phyloP scores from a whole-genome alignment of 225 moss, liverwort and hornwort species.

The Asterella californica region DNA sequence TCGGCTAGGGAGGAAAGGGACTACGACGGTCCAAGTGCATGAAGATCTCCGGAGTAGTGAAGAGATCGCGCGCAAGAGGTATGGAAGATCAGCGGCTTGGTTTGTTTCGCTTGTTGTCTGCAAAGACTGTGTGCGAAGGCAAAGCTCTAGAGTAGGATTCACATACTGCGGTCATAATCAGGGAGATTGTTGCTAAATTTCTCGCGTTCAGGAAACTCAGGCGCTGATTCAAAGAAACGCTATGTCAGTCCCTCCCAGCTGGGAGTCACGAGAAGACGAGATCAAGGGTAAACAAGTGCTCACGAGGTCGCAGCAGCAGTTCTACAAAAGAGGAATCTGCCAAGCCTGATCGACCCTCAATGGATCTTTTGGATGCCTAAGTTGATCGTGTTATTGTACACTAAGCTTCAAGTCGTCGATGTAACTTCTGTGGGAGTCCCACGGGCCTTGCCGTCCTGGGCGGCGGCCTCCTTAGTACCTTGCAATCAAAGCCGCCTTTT shows the following conservation, averaged over 20 bases:
- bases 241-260: constrained; percentile 21
- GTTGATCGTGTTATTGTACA: too few relatives aligned
- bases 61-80: constrained; percentile 33
- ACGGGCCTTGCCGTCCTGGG: neutral
- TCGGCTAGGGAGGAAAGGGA: constrained; percentile 28
- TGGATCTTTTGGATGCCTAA: constrained; percentile 1
- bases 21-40: constrained; percentile 24
- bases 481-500: neutral
- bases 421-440: constrained; percentile 15
- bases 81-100: constrained; percentile 28
- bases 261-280: constrained; percentile 13
- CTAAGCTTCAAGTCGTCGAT: constrained; percentile 1
- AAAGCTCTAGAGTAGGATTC: constrained; percentile 10
- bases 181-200: constrained; percentile 19
- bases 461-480: neutral
- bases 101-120: constrained; percentile 15
- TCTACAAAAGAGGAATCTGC: constrained; percentile 15
- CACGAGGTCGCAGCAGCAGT: constrained; percentile 17
- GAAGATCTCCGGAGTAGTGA: constrained; percentile 6
- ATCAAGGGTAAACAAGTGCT: constrained; percentile 16
- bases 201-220: constrained; percentile 25
- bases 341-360: neutral
- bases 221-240: constrained; percentile 21
- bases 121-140: constrained; percentile 18
- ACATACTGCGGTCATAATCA: constrained; percentile 3